Evolutionary conservation across 1,284 basidiomycete genomes (phyloP), one percentile per base, ranked within the genome.

Genomic region (Boletus hoseneyae): DNA sequence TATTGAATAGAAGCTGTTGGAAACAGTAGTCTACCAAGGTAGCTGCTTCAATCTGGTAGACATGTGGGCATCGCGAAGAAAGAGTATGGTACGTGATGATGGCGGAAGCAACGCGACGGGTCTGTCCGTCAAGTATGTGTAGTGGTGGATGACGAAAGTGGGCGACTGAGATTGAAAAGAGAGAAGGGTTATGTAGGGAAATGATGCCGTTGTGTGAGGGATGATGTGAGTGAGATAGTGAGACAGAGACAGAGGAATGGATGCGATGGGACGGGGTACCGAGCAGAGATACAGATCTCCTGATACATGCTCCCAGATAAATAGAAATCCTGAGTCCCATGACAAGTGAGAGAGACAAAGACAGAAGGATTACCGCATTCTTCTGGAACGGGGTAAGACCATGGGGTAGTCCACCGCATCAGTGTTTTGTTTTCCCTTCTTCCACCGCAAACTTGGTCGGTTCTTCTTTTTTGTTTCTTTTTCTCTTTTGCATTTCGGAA

Each of bases 301-400:
- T 53, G 54, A 56, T 68, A 62, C 63, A 67, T 54, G 36, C 47
- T 51, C 59, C 54, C 64, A 45, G 65, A 65, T 64, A 67, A 68
- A 64, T 67, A 67, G 49, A 63, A 61, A 54, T 66, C 62, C 62
- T 55, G 53, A 63, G 59, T 66, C 65, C 65, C 64, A 50, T 56
- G 51, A 58, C 53, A 53, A 59, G 56, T 48, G 47, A 50, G 62
- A 50, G 60, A 60, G 45, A 45, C 23, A 48, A 30, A 40, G 25
- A 59, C 16, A 56, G 48, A 56, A 52, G 59, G 50, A 51, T 50
- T 37, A 52, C 45, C 55, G 13, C 50, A 38, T 58, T 50, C 51
- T 53, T 51, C 63, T 57, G 51, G 45, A 59, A 55, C 34, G 38
- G 50, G 49, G 46, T 52, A 60, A 57, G 47, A 65, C 53, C 48